phyloP scores from a whole-genome alignment of 345 rosid genomes.

The sweet orange (Citrus sinensis) region DVS_A1.0 CM039169.1:2259001-2259500 shows the following conservation, averaged over 20 bases:
- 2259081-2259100: conserved; percentile 90
- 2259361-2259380: conserved; percentile 99
- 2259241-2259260: conserved; percentile 3
- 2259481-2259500: conserved; percentile 36
- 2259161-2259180: conserved; percentile 84
- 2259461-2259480: conserved; percentile 93
- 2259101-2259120: conserved; percentile 96
- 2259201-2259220: conserved; percentile 11
- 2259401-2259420: conserved; percentile 99
- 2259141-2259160: conserved; percentile 93
- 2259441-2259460: conserved; percentile 98
- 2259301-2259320: conserved; percentile 97
- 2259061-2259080: conserved; percentile 99
- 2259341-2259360: conserved; percentile 97
- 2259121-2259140: conserved; percentile 99
- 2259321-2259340: conserved; percentile 95
- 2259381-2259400: conserved; percentile 99
- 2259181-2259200: conserved; percentile 61
- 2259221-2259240: background rate
- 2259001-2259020: conserved; percentile 83
- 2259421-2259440: conserved; percentile 99
- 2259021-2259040: conserved; percentile 98
- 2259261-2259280: conserved; percentile 19
- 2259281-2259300: conserved; percentile 17
- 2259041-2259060: conserved; percentile 94